phyloP scores from a whole-genome alignment of 129 eudicot species.

The Deinandra increscens region DNA sequence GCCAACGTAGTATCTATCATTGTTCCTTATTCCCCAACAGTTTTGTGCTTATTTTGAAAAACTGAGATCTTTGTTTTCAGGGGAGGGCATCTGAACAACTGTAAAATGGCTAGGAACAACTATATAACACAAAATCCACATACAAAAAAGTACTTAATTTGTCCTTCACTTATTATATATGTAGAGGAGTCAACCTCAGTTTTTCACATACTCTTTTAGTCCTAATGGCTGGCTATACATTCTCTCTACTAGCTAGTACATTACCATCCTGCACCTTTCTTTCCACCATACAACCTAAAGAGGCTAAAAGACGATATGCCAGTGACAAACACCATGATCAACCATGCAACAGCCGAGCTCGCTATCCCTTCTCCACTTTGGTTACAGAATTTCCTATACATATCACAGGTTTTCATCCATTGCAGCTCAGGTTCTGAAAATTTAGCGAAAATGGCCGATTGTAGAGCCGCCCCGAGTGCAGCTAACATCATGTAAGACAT shows the following conservation, averaged over 20 bases:
- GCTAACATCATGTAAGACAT: conserved; percentile 63
- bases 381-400: conserved; percentile 74
- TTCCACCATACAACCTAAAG: conserved; percentile 64
- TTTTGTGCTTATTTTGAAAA: no score
- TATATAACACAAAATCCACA: not conserved
- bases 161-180: not conserved
- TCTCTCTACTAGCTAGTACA: conserved; percentile 9
- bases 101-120: not conserved
- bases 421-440: conserved; percentile 59
- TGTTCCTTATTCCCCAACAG: no score
- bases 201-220: not conserved
- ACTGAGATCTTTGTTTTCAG: no score
- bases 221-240: conserved; percentile 23
- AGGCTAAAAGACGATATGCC: conserved; percentile 73
- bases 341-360: conserved; percentile 45
- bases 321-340: conserved; percentile 55
- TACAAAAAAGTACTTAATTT: not conserved
- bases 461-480: conserved; percentile 67
- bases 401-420: conserved; percentile 75
- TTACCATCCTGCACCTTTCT: conserved; percentile 41
- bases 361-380: conserved; percentile 75
- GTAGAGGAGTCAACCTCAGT: not conserved
- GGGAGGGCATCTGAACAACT: no score
- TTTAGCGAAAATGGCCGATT: conserved; percentile 55
- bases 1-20: no score